Evolutionary conservation across 2,329 filamentous ascomycete species (phyloP), one percentile per base, ranked within the genome.

Genomic region (Metarhizium robertsii): DNA sequence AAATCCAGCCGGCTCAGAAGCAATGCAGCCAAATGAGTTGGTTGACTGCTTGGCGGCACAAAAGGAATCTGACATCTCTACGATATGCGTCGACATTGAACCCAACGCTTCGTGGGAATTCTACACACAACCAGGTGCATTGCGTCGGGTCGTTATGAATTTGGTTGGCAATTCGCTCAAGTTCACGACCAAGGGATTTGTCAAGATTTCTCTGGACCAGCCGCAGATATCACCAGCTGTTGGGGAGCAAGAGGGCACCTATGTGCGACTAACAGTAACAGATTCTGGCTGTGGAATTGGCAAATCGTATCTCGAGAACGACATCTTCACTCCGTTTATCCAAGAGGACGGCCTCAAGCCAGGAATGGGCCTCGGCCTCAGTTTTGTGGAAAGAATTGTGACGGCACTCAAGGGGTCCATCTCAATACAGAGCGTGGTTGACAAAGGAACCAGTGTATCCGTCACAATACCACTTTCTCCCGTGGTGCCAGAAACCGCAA

Each of bases 251-350:
- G 55, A 58, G 10, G 60, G 69, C 3, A 65, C 55, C 2, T 47
- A 40, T 51, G 55, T 56, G 46, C 42, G 61, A 0, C 61, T 84
- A 6, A 78, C 73, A 0, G 78, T 89, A 1, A 72, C 74, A 0
- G 86, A 89, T 60, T 85, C 85, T 0, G 86, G 86, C 1, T 77
- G 76, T 48, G 86, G 86, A 1, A 89, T 89, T 38, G 78, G 78
- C 0, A 72, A 79, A 6, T 80, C 86, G 10, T 89, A 82, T 59
- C 68, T 87, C 11, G 73, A 78, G 20, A 77, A 80, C 8, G 75
- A 77, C 14, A 67, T 88, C 0, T 89, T 84, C 62, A 80, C 77
- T 0, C 81, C 84, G 0, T 88, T 88, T 57, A 68, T 75, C 0
- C 85, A 89, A 59, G 86, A 88, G 61, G 77, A 87, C 52, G 68